Base-by-base conservation (phyloP, 805 yeast genomes). In the Geotrichum ghanense region DNA sequence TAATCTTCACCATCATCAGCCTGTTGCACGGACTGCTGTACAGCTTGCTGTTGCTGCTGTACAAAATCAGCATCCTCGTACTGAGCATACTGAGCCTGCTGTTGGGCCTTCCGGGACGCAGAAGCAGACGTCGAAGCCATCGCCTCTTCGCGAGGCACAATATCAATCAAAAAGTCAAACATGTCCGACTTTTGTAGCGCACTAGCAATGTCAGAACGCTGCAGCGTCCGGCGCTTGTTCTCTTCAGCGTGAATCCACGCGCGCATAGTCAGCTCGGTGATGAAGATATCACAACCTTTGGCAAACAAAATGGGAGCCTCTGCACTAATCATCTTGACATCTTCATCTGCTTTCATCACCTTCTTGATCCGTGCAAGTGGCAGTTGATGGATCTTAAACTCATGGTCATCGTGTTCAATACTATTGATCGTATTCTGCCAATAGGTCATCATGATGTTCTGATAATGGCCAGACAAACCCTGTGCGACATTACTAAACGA, bases 191-290 rank as follows among this genome's bases (percentile, higher is more conserved):
- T 87, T 53, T 88, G 92, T 48, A 94, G 69, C 1, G 98, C 98
- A 16, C 92, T 92, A 1, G 96, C 95, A 51, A 92, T 88, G 60
- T 92, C 99, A 1, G 87, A 79, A 58, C 88, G 84, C 63, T 92
- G 99, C 49, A 92, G 68, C 3, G 99, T 92, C 50, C 99, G 69
- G 54, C 99, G 75, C 61, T 92, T 92, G 67, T 86, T 86, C 58
- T 87, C 96, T 64, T 92, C 97, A 2, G 97, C 96, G 57, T 89
- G 96, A 51, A 92, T 87, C 98, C 98, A 92, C 5, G 98, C 97
- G 49, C 99, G 73, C 96, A 92, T 89, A 12, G 99, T 89, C 47
- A 92, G 70, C 63, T 92, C 99, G 0, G 98, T 89, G 55, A 92
- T 90, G 65, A 92, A 92, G 27, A 92, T 81, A 62, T 92, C 99